These are phyloP conservation scores for Eucalyptus erythrocorys DNA, from an alignment of 345 rosid genomes.

Conservation along the genomic window DNA sequence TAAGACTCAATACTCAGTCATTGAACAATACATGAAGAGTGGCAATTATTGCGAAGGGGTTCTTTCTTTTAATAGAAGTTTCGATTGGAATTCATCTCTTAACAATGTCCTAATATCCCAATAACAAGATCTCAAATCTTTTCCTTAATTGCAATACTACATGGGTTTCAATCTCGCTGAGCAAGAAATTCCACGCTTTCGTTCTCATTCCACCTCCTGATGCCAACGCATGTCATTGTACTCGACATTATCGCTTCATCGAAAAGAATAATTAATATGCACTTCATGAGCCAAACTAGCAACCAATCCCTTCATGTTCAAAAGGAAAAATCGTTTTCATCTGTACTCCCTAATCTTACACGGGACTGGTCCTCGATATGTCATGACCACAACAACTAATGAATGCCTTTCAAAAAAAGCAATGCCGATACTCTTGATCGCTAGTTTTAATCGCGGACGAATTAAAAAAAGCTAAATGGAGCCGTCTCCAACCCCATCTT, in stretches of 20 bases:
- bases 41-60: not conserved
- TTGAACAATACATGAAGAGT: not conserved
- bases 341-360: not conserved
- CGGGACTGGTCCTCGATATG: not conserved
- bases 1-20: not conserved
- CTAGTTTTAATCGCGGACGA: not conserved
- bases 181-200: not conserved
- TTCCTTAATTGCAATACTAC: not conserved
- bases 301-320: not conserved
- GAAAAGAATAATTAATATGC: not conserved
- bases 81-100: accelerated
- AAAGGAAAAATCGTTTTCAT: not conserved
- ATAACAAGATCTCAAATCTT: not conserved
- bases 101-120: not conserved
- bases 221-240: not conserved
- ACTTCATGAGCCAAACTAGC: not conserved
- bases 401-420: not conserved
- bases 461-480: not conserved
- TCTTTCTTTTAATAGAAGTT: not conserved
- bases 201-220: not conserved
- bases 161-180: accelerated
- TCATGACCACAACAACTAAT: not conserved
- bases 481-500: not conserved
- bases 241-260: not conserved
- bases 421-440: not conserved